These are phyloP conservation scores for Rubroboletus pulcherrimus DNA, from an alignment of 768 basidiomycete species.

Conservation along the genomic window DNA sequence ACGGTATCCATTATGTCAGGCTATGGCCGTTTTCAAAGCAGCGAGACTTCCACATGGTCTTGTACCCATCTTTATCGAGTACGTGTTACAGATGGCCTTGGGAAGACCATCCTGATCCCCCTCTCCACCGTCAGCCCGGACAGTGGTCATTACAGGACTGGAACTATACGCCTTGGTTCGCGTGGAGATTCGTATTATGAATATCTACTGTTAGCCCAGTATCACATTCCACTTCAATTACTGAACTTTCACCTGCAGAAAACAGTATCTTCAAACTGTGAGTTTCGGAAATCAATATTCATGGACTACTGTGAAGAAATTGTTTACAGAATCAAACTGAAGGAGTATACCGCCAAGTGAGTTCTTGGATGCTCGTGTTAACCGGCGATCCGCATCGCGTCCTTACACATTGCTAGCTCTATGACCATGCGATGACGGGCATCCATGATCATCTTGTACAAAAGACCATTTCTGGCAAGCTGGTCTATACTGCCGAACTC, in stretches of 20 bases:
- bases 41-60: conserved; percentile 67
- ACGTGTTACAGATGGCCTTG: conserved; percentile 19
- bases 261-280: conserved; percentile 33
- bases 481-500: conserved; percentile 83
- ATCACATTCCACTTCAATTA: neutral
- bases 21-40: conserved; percentile 66
- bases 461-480: conserved; percentile 50
- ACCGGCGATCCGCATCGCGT: neutral
- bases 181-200: conserved; percentile 95
- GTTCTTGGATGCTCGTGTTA: conserved; percentile 14
- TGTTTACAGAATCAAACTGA: conserved; percentile 63
- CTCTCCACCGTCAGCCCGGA: conserved; percentile 36
- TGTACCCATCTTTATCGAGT: conserved; percentile 85
- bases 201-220: conserved; percentile 63
- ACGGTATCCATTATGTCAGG: conserved; percentile 31
- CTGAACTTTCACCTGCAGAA: conserved; percentile 17
- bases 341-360: conserved; percentile 68
- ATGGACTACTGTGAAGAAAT: neutral
- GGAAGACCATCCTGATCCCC: conserved; percentile 9
- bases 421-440: conserved; percentile 79
- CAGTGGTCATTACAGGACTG: conserved; percentile 52
- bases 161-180: conserved; percentile 85
- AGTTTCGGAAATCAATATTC: conserved; percentile 5
- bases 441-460: conserved; percentile 74
- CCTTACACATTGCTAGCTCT: conserved; percentile 59